phyloP scores from a whole-genome alignment of 768 basidiomycete genomes.

The Rhodotorula babjevae region DNA sequence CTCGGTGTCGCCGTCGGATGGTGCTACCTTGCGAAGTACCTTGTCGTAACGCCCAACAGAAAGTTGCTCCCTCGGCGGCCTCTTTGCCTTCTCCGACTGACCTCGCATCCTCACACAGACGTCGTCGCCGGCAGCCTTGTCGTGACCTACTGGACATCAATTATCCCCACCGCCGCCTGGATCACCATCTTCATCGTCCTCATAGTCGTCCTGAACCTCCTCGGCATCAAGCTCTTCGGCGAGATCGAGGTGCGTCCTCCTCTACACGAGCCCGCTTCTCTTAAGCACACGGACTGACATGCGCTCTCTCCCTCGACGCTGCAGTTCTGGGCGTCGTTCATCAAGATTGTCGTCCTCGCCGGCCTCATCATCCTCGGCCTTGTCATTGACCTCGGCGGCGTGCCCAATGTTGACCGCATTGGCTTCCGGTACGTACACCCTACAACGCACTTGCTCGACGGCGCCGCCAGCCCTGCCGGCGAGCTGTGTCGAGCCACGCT shows the following conservation, averaged over 20 bases:
- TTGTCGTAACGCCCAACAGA: not conserved
- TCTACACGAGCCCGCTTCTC: not conserved
- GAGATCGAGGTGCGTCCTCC: not conserved
- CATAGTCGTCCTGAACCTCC: conserved; percentile 25
- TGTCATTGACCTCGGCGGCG: conserved; percentile 60
- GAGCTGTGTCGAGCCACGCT: too few species aligned
- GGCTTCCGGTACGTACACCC: conserved; percentile 49
- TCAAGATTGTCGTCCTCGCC: conserved; percentile 46
- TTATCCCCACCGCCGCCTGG: conserved; percentile 24
- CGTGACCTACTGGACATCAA: conserved; percentile 33
- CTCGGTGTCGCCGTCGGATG: conserved; percentile 43
- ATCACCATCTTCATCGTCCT: conserved; percentile 28
- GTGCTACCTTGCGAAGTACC: conserved; percentile 36
- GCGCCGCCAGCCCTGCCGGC: too few species aligned
- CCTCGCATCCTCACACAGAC: not conserved
- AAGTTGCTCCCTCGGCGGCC: not conserved
- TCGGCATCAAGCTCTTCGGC: conserved; percentile 37
- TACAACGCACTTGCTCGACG: too few species aligned
- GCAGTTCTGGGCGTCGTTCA: conserved; percentile 47
- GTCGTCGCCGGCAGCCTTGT: conserved; percentile 5
- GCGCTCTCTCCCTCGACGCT: not conserved
- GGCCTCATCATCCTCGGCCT: conserved; percentile 52
- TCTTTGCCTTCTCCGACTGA: not conserved
- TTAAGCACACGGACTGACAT: not conserved
- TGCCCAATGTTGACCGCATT: conserved; percentile 56